Percentiles rank a stretch among this genome's conserved stretches.
These are phyloP conservation scores for Trypanosoma platydactyli DNA, from an alignment of 208 protist genomes.

Conservation along the genomic window DNA sequence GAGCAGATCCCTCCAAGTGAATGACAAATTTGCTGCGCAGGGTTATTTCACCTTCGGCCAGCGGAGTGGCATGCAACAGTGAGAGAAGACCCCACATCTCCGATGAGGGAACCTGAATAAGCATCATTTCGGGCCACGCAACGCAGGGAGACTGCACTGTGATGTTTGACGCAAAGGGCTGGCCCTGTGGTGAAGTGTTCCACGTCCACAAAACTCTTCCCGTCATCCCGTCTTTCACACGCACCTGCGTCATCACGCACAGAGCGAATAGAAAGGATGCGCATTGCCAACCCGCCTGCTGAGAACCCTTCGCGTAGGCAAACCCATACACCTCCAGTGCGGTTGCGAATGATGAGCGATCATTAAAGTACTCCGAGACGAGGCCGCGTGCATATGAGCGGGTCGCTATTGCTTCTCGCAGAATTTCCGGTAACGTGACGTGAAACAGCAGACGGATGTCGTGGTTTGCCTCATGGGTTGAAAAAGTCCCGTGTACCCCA, in stretches of 20 bases:
- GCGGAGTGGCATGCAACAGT: background rate
- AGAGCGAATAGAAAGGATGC: slow-evolving; percentile 12
- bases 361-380: background rate
- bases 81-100: slow-evolving; percentile 5
- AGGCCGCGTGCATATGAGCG: background rate
- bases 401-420: background rate
- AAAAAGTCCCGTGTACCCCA: slow-evolving; percentile 31
- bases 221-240: slow-evolving; percentile 1
- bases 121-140: slow-evolving; percentile 7
- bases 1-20: slow-evolving; percentile 1
- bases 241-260: background rate
- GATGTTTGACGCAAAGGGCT: background rate
- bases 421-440: background rate
- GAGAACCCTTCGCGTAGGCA: background rate
- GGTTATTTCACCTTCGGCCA: background rate
- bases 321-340: slow-evolving; percentile 1
- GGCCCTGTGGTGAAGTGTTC: background rate
- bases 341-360: background rate
- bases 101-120: background rate
- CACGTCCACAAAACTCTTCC: background rate
- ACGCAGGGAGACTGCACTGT: background rate
- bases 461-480: slow-evolving; percentile 25
- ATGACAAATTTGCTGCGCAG: slow-evolving; percentile 3
- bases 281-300: slow-evolving; percentile 3
- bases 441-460: slow-evolving; percentile 27